Conservation (phyloP, 768 basidiomycete genomes). For the Baorangia bicolor region DNA sequence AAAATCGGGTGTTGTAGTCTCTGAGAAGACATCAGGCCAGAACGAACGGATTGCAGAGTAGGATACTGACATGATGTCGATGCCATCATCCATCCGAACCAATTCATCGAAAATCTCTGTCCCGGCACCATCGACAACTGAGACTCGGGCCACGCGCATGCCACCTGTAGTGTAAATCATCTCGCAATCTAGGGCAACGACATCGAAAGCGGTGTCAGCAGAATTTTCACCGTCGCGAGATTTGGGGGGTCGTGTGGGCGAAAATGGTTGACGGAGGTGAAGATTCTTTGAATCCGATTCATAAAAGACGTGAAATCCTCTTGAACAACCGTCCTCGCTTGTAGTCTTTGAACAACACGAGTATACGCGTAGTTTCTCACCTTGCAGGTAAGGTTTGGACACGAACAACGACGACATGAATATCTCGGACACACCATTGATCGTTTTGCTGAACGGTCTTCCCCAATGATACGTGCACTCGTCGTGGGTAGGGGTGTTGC, state of each 20-base stretch:
- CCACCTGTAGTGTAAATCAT: slow-evolving; percentile 96
- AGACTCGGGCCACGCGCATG: slow-evolving; percentile 86
- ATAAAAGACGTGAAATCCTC: slow-evolving; percentile 89
- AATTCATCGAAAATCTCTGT: slow-evolving; percentile 78
- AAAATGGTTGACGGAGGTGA: slow-evolving; percentile 76
- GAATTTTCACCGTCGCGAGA: not conserved
- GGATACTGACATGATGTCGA: slow-evolving; percentile 66
- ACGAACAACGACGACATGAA: not conserved
- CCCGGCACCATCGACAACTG: slow-evolving; percentile 79
- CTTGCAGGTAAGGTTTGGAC: slow-evolving; percentile 35
- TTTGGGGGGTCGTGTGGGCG: slow-evolving; percentile 37
- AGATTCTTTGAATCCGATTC: slow-evolving; percentile 65
- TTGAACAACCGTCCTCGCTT: slow-evolving; percentile 64
- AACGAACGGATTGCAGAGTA: not conserved
- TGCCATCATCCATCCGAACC: slow-evolving; percentile 76
- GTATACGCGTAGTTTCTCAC: slow-evolving; percentile 66
- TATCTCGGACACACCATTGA: slow-evolving; percentile 54
- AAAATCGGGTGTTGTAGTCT: slow-evolving; percentile 91
- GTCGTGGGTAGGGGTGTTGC: slow-evolving; percentile 50
- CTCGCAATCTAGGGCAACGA: slow-evolving; percentile 93
- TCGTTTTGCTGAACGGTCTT: slow-evolving; percentile 54
- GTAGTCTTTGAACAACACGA: slow-evolving; percentile 75
- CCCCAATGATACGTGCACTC: slow-evolving; percentile 89
- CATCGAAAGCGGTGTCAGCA: slow-evolving; percentile 53
- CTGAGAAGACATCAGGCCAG: slow-evolving; percentile 38